Base-by-base conservation (phyloP, 2,329 filamentous ascomycete genomes). In the Neonectria ditissima region DNA sequence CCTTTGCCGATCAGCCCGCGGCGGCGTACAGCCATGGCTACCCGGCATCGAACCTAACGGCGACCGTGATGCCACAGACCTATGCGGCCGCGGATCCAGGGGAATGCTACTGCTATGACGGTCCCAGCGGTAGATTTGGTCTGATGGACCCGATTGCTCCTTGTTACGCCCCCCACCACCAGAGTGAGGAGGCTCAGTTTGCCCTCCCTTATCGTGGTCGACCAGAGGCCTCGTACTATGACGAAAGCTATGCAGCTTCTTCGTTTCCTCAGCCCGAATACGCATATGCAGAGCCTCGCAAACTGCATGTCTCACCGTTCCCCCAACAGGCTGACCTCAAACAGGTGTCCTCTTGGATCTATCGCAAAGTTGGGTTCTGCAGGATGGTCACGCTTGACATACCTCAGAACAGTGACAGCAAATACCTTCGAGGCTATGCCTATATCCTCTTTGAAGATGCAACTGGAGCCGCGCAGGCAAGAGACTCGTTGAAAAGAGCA, bases 341-440 rank as follows among this genome's bases (percentile, higher is more conserved):
- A 3, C 71, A 76, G 2, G 73, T 78, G 9, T 69, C 59, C 20
- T 59, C 51, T 10, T 78, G 77, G 77, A 68, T 77, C 11, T 67
- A 65, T 6, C 62, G 67, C 18, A 73, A 68, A 41, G 66, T 75
- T 43, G 71, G 71, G 3, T 56, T 66, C 10, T 53, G 59, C 30
- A 65, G 66, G n/a, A 71, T 77, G 24, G 52, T 52, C 16, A 53
- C 48, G n/a, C 67, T 78, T 22, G 65, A 76, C 8, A 65, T 76
- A 5, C 75, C 76, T 9, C 48, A 65, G 18, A 69, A 66, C 18
- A 60, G 53, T 37, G 56, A 64, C 28, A 73, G 67, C 45, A 68
- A 51, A 5, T 70, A 69, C 11, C 69, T 74, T 13, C 70, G 71
- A 16, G 75, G 76, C 7, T 68, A 75, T 39, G 73, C 69, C 34